phyloP scores from a whole-genome alignment of 2,329 filamentous ascomycete species.

The Pezicula carpinea region DNA sequence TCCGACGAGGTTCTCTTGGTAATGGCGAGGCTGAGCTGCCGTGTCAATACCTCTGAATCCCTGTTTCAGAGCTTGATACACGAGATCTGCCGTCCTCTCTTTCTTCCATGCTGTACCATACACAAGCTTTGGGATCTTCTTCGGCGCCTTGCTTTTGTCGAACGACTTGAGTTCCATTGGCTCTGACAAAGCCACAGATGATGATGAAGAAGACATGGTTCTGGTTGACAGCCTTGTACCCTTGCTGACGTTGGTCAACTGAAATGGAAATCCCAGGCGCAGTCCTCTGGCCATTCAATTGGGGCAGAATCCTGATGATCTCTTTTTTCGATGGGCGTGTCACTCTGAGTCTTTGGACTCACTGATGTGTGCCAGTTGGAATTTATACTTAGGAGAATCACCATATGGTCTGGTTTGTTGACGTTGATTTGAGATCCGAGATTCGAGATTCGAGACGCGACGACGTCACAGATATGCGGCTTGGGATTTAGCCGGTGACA shows the following conservation, averaged over 20 bases:
- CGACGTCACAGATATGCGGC: too few species aligned
- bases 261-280: not conserved
- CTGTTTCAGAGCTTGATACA: conserved; percentile 60
- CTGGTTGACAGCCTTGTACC: not conserved
- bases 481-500: too few species aligned
- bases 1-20: conserved; percentile 67
- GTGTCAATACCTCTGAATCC: conserved; percentile 76
- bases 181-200: not conserved
- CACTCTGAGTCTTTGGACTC: not conserved
- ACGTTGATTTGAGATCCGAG: too few species aligned
- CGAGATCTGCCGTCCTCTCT: conserved; percentile 59
- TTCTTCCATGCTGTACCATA: conserved; percentile 90
- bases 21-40: conserved; percentile 73
- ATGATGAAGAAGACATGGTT: not conserved
- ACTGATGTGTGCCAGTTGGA: too few species aligned
- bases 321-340: not conserved
- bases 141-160: conserved; percentile 5
- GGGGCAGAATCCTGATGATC: not conserved
- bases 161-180: conserved; percentile 1
- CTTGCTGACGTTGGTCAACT: not conserved
- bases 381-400: too few species aligned
- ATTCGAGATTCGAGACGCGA: too few species aligned
- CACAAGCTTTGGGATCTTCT: conserved; percentile 48
- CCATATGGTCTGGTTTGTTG: too few species aligned
- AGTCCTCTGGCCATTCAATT: not conserved